Evolutionary conservation across 2,329 filamentous ascomycete species (phyloP).

Genomic region (Cadophora gregata): DNA sequence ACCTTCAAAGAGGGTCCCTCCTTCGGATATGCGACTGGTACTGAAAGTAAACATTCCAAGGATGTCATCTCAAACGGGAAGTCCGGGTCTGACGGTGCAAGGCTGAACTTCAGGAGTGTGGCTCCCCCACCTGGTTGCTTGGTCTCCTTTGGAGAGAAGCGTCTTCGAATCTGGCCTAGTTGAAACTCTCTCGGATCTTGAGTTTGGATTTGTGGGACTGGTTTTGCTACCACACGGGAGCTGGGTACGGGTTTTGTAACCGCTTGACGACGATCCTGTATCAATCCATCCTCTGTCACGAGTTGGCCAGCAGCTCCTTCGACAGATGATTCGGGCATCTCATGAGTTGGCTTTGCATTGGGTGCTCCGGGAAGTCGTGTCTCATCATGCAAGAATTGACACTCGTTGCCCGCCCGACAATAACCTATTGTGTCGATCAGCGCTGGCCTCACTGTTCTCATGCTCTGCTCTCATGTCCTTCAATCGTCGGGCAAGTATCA

Average conservation of each 20-base stretch:
- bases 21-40: slow-evolving; percentile 69
- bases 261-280: slow-evolving; percentile 44
- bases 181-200: slow-evolving; percentile 77
- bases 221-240: slow-evolving; percentile 65
- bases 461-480: slow-evolving; percentile 23
- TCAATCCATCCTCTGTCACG: slow-evolving; percentile 33
- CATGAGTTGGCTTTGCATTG: slow-evolving; percentile 23
- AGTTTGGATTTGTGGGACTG: slow-evolving; percentile 66
- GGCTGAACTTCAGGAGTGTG: slow-evolving; percentile 65
- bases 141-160: slow-evolving; percentile 61
- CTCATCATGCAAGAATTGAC: slow-evolving; percentile 55
- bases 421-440: slow-evolving; percentile 47
- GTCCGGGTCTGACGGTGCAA: slow-evolving; percentile 80
- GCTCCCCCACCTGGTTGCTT: slow-evolving; percentile 30
- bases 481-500: slow-evolving; percentile 31
- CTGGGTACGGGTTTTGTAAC: slow-evolving; percentile 41
- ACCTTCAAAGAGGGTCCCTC: slow-evolving; percentile 65
- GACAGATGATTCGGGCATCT: slow-evolving; percentile 25
- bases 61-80: slow-evolving; percentile 79
- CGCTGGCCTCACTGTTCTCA: slow-evolving; percentile 30
- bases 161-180: slow-evolving; percentile 71
- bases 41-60: slow-evolving; percentile 69
- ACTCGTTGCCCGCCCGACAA: slow-evolving; percentile 57
- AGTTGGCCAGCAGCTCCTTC: slow-evolving; percentile 20
- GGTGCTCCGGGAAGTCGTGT: slow-evolving; percentile 33